Base-by-base conservation (phyloP, 768 basidiomycete species). In the Leccinellum luteum region DNA sequence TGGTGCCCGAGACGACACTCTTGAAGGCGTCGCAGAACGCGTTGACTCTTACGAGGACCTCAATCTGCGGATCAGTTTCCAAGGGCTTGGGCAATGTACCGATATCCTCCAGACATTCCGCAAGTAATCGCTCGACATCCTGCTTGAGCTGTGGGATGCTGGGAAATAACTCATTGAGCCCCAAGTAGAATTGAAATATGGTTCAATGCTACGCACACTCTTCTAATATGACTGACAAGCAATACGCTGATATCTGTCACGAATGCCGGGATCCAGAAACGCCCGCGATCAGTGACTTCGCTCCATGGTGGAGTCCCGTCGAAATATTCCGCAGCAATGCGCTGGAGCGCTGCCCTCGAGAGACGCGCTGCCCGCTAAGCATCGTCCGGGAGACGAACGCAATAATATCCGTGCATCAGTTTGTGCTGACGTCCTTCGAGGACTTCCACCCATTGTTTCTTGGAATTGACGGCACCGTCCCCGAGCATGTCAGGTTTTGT, bases 401-500 rank as follows among this genome's bases (percentile, higher is more conserved):
- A 85, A 54, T 83, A 87, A 57, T 87, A 89, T 7, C 87, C 81
- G 52, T 83, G 83, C 35, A 64, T 76, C 56, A 88, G 70, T 15
- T 17, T 52, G 62, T 87, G 70, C 31, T 62, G 25, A 43, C 73
- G 74, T 31, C 81, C 83, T 57, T 82, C 75, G 6, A 89, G 69
- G 3, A 84, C 73, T 1, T 77, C 73, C n/a, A 75, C 70, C 85
- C 87, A 89, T 28, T 35, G 45, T 31, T 73, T 48, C 15, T 72
- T 78, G 47, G 75, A 47, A 43, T 78, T 73, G 4, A 66, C 76
- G 3, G 79, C 73, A 10, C 84, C 84, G 0, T 60, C 44, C 1
- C 71, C 66, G 1, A 90, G 68, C 4, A 69, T 75, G 60, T 91
- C 89, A 0, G 86, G 84, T 61, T 90, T 90, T 0, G 89, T 90